These are phyloP conservation scores for Aspergillus sergii DNA, from an alignment of 2,329 filamentous ascomycete genomes.

Conservation along the genomic window DNA sequence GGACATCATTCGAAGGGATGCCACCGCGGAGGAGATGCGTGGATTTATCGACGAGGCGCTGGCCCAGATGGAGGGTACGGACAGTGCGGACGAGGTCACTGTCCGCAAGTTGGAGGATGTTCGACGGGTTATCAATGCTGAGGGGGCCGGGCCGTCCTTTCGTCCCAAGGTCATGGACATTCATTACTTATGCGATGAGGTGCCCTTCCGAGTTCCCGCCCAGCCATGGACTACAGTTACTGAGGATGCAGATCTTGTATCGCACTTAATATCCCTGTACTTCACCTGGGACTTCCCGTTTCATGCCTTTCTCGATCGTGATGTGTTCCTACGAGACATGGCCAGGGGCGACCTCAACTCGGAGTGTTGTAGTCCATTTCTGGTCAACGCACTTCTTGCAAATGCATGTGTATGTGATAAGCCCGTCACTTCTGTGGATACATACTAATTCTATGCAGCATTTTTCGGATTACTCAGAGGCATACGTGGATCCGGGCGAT, in stretches of 20 bases:
- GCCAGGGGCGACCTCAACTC: conserved; percentile 47
- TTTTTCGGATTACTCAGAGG: conserved; percentile 43
- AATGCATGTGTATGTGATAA: conserved; percentile 41
- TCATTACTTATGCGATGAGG: conserved; percentile 41
- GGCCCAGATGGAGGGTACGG: conserved; percentile 18
- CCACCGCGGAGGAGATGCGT: conserved; percentile 39
- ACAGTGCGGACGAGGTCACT: conserved; percentile 20
- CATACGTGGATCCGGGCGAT: conserved; percentile 39
- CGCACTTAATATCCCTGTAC: conserved; percentile 87
- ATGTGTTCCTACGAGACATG: conserved; percentile 68
- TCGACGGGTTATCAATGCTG: conserved; percentile 30
- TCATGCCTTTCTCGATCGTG: conserved; percentile 76
- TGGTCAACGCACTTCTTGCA: conserved; percentile 90
- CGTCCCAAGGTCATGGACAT: conserved; percentile 46
- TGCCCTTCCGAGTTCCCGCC: conserved; percentile 38
- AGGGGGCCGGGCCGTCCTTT: conserved; percentile 35
- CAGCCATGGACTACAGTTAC: conserved; percentile 79
- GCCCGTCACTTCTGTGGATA: background rate
- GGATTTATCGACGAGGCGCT: conserved; percentile 36
- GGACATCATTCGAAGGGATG: conserved; percentile 39
- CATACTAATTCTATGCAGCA: conserved; percentile 28
- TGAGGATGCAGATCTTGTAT: conserved; percentile 70
- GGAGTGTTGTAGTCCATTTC: conserved; percentile 77
- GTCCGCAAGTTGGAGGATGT: conserved; percentile 32
- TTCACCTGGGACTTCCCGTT: conserved; percentile 93